Evolutionary conservation across 139 green algal species (phyloP).

Genomic region (Asterochloris erici): DNA sequence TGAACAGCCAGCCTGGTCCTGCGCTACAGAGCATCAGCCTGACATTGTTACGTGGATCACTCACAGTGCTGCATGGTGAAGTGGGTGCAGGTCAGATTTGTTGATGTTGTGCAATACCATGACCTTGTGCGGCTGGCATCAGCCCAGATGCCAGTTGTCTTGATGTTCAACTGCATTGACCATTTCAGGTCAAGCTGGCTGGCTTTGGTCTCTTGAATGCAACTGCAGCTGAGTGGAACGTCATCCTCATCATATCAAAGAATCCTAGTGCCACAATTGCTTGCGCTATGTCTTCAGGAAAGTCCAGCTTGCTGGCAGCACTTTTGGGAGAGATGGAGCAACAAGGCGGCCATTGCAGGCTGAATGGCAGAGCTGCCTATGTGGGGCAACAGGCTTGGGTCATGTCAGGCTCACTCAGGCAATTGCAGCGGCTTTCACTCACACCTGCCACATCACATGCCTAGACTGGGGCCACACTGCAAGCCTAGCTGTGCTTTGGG

Average conservation of each 20-base stretch:
- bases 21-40: constrained; percentile 23
- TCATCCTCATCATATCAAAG: no score
- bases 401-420: constrained; percentile 49
- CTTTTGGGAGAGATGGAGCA: constrained; percentile 61
- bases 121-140: no score
- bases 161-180: no score
- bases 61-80: constrained; percentile 61
- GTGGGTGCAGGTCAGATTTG: constrained; percentile 44
- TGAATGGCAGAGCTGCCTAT: constrained; percentile 40
- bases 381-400: constrained; percentile 65
- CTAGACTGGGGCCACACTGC: no score
- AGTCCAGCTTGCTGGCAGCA: constrained; percentile 65
- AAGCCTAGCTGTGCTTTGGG: no score
- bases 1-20: constrained; percentile 2
- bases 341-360: neutral
- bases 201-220: no score
- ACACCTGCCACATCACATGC: no score
- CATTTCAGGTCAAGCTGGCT: no score
- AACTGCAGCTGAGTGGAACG: no score
- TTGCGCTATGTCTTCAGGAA: constrained; percentile 38
- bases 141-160: no score
- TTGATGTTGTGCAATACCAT: no score
- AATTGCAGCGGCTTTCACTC: neutral
- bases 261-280: no score
- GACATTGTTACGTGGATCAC: constrained; percentile 33